Base-by-base conservation (phyloP, 768 basidiomycete species). In the Russula dissimulans region DNA sequence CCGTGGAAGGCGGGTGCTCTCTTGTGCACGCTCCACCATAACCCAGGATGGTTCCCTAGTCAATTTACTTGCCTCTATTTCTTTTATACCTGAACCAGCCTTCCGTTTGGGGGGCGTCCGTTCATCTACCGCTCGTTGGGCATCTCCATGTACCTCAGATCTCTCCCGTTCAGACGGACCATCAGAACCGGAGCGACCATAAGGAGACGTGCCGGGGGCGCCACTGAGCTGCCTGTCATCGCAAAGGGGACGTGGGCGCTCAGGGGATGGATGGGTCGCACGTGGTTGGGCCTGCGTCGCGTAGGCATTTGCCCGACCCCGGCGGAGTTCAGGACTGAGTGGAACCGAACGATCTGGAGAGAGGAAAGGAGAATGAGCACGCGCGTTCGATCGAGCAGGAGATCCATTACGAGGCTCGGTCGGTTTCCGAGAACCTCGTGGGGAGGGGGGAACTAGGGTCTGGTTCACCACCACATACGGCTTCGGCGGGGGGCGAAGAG, bases 121-220 rank as follows among this genome's bases (percentile, higher is more conserved):
- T 22, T 61, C 60, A 11, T 61, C 60, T n/a, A 31, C 22, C 22
- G 22, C 41, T 39, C 59, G 59, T 15, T 36, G 56, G 45, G 7
- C 26, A 53, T 61, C 60, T 15, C 44, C 55, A 26, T 41, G 49
- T 44, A 46, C 36, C 32, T 60, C 61, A 38, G 42, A n/a, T 22
- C 34, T 60, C 59, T 83, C 81, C 32, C 79, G 74, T 46, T 84
- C 80, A 42, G 72, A 72, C 39, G 74, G 77, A 22, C 78, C 77
- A 70, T 84, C 82, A 3, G 83, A 82, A 31, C 76, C 77, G 14
- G 79, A 73, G 60, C 78, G 76, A 47, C 69, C 66, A 65, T 81
- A 81, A 17, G 67, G 66, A 17, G 57, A 49, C n/a, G 59, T 45
- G 39, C 62, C 57, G 17, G 62, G 36, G 15, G 39, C 26, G 15